Evolutionary conservation across 805 yeast species (phyloP), one percentile per base, ranked within the genome.

Genomic region (Lipomyces starkeyi): DNA sequence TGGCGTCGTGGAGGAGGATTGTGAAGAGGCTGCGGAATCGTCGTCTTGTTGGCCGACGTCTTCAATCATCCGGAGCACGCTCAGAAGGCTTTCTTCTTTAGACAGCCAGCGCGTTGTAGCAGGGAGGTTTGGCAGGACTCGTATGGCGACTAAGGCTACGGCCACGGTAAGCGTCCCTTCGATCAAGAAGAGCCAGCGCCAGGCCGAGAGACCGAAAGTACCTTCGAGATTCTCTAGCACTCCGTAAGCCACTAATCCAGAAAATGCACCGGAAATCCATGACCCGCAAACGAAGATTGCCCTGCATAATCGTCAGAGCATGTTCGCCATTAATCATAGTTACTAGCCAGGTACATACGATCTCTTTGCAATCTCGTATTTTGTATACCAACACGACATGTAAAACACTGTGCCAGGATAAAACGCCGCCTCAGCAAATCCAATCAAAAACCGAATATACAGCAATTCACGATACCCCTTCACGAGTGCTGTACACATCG

Each of bases 101-200:
- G 71, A 80, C 81, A 57, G 74, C 76, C 65, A 85, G 64, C 81
- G 82, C n/a, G 87, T 82, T 73, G 83, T 84, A 20, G 79, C 78
- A 27, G 88, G 88, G 78, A 83, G 80, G 68, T 84, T 86, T 22
- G 88, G 88, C 63, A 86, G 77, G 49, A 84, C 78, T 60, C 80
- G 78, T 74, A 83, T 83, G 7, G 85, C 83, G 61, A 83, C 65
- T 9, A 85, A 79, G 57, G 84, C 82, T 59, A 80, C 73, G 59
- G 79, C 78, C 62, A 84, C 83, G 8, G 89, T 86, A 65, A 83
- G 80, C 1, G 80, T 79, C 58, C 90, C 90, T 75, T 85, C 88
- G 59, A 86, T 83, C 60, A 85, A 78, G 71, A 86, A 86, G 55
- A 86, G 80, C 83, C 86, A 86, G 73, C 86, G 79, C 89, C 89